Evolutionary conservation across 2,329 filamentous ascomycete species (phyloP).

Genomic region (Rutstroemia sp.): DNA sequence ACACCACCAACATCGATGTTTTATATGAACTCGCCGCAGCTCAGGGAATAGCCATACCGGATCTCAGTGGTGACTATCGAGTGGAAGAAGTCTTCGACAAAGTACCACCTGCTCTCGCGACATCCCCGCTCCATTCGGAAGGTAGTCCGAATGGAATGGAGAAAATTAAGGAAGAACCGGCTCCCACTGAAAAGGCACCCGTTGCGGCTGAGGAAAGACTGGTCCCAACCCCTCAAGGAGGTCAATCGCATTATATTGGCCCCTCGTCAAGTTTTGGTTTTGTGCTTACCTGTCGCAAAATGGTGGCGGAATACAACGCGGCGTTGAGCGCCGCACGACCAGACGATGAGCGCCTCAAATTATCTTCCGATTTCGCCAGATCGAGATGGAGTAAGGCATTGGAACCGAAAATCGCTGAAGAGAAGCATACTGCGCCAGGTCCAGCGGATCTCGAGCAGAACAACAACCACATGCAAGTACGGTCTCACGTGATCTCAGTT

Average conservation of each 20-base stretch:
- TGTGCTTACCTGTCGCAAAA: conserved; percentile 24
- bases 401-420: conserved; percentile 23
- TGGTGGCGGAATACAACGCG: conserved; percentile 27
- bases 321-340: conserved; percentile 17
- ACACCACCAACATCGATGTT: conserved; percentile 33
- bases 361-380: conserved; percentile 23
- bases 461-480: background rate
- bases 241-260: conserved; percentile 27
- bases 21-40: conserved; percentile 34
- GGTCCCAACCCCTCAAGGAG: conserved; percentile 21
- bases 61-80: conserved; percentile 21
- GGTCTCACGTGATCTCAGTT: background rate
- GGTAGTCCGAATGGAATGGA: background rate
- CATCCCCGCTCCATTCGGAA: conserved; percentile 15
- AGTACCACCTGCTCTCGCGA: conserved; percentile 11
- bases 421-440: conserved; percentile 11
- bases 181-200: conserved; percentile 1
- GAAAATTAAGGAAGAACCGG: background rate
- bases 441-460: conserved; percentile 5
- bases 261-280: conserved; percentile 28
- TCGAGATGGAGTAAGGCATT: conserved; percentile 27
- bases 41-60: conserved; percentile 33
- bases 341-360: conserved; percentile 21
- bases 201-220: conserved; percentile 22
- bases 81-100: conserved; percentile 23